Evolutionary conservation across 139 green algal genomes (phyloP), one percentile per base, ranked within the genome.

Genomic region (Microglena sp.): DNA sequence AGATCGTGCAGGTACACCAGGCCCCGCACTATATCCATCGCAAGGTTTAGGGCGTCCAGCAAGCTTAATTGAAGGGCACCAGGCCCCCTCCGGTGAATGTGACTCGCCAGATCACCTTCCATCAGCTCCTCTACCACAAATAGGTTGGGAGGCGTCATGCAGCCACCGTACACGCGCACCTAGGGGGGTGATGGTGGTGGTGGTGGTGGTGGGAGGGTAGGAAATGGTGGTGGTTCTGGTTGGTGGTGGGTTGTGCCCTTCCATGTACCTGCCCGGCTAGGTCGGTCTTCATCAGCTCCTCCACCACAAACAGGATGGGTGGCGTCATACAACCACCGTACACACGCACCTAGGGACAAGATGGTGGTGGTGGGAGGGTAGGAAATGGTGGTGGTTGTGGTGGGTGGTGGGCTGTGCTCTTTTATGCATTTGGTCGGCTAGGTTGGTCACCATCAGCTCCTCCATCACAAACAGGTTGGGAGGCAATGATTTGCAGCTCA

Each of bases 91-190:
- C 56, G 29, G 56, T 64, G 56, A 31, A 64, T 64, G 31, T 64
- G 56, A 21, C 29, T 35, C 8, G 29, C 26, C 28, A 64, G 56
- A 31, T 64, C 56, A 11, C 56, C 56, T 26, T 58, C 64, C 67
- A 75, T 76, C 15, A 78, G 63, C 75, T 82, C 67, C 62, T 61
- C 56, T 45, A 81, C 69, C 7, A 81, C 58, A 54, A 81, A 77
- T 27, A 76, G 40, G 45, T 69, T 56, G 1, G 60, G 74, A 5
- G 64, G 45, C 2, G 22, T 4, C 33, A 81, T 50, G 65, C 60
- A 71, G 33, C 65, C 65, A 24, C 74, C 74, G 34, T 69, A 73
- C 31, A 84, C 70, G 22, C 35, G 34, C 32, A 85, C 68, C 24
- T n/a, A n/a, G n/a, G n/a, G n/a, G n/a, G n/a, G n/a, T n/a, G n/a